phyloP scores from a whole-genome alignment of 805 yeast genomes.

The Hermanozyma aechmeae region DNA sequence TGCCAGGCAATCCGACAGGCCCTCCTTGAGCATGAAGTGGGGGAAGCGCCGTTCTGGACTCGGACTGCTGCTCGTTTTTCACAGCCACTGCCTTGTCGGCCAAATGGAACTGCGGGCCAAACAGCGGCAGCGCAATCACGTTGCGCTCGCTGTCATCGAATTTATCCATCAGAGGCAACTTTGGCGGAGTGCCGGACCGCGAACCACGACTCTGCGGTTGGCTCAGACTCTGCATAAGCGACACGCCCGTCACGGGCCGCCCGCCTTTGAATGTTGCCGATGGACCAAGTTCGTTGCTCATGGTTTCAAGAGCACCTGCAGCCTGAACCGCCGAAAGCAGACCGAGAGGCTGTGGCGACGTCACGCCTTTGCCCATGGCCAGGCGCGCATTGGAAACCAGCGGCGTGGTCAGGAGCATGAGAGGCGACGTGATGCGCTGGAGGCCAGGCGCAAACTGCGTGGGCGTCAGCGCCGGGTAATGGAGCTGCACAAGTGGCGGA shows the following conservation, averaged over 20 bases:
- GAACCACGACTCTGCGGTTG: conserved; percentile 30
- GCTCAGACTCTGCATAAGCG: conserved; percentile 23
- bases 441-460: conserved; percentile 62
- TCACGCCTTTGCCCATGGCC: conserved; percentile 4
- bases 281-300: conserved; percentile 36
- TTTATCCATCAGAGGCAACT: conserved; percentile 22
- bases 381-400: conserved; percentile 32
- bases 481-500: conserved; percentile 39
- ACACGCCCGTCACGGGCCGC: conserved; percentile 14
- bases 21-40: too few species aligned
- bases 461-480: conserved; percentile 62
- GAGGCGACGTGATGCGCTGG: conserved; percentile 55
- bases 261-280: conserved; percentile 28
- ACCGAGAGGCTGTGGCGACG: conserved; percentile 4
- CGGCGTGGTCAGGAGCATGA: conserved; percentile 44
- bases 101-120: conserved; percentile 35
- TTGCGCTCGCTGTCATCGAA: conserved; percentile 3
- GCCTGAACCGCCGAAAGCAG: conserved; percentile 22
- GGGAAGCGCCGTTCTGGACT: too few species aligned
- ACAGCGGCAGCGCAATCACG: conserved; percentile 32
- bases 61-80: too few species aligned
- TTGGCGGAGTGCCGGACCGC: conserved; percentile 17
- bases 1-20: too few species aligned
- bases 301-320: conserved; percentile 36
- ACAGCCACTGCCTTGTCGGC: conserved; percentile 6